Percentiles rank a stretch among this genome's conserved stretches.
Evolutionary conservation across 306 rosid species (phyloP).

Genomic region (Lathyrus sativus): DNA sequence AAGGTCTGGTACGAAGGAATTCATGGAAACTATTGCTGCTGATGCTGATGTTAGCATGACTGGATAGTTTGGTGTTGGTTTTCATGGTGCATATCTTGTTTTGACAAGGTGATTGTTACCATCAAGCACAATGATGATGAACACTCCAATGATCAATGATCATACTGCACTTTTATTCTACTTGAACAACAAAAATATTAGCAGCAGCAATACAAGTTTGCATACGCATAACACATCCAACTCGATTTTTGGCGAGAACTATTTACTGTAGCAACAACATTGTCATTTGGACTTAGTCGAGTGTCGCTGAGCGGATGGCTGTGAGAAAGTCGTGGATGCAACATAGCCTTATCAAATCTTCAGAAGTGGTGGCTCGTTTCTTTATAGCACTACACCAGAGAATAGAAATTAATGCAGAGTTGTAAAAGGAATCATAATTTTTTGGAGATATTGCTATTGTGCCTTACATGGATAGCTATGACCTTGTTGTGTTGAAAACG

Average conservation of each 20-base stretch:
- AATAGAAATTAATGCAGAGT: slow-evolving; percentile 68
- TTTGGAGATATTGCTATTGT: slow-evolving; percentile 91
- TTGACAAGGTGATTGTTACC: slow-evolving; percentile 81
- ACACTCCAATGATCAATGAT: too few relatives aligned
- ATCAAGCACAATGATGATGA: slow-evolving; percentile 85
- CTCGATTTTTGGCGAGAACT: too few relatives aligned
- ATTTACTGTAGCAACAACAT: too few relatives aligned
- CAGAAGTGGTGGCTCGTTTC: slow-evolving; percentile 80
- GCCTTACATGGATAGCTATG: slow-evolving; percentile 96
- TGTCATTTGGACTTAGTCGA: too few relatives aligned
- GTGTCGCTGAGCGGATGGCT: slow-evolving; percentile 95
- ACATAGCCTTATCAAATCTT: slow-evolving; percentile 64
- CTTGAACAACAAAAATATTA: too few relatives aligned
- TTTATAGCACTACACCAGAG: slow-evolving; percentile 85
- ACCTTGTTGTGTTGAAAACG: slow-evolving; percentile 93
- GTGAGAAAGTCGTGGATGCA: too few relatives aligned
- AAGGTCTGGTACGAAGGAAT: slow-evolving; percentile 88
- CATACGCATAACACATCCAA: too few relatives aligned
- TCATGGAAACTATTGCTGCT: slow-evolving; percentile 88
- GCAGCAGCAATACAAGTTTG: too few relatives aligned
- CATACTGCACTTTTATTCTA: too few relatives aligned
- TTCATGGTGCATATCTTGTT: slow-evolving; percentile 83
- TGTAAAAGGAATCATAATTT: slow-evolving; percentile 86
- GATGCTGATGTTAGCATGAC: slow-evolving; percentile 97
- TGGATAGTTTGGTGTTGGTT: slow-evolving; percentile 90